These are phyloP conservation scores for Perilla frutescens DNA, from an alignment of 257 asterid genomes.

Conservation along the genomic window DNA sequence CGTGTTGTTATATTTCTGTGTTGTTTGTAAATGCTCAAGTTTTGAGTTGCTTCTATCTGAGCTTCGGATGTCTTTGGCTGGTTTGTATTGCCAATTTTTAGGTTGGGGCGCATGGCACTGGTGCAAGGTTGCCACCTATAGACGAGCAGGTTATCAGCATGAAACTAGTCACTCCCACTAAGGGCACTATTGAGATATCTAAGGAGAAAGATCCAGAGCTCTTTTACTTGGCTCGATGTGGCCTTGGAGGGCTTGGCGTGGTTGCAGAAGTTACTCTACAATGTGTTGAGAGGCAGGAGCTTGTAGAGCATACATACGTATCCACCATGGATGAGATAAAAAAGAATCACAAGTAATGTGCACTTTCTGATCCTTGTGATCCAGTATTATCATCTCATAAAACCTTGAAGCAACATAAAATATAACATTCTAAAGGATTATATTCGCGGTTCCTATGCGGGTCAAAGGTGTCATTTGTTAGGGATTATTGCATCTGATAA, in stretches of 20 bases:
- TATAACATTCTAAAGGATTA: background rate
- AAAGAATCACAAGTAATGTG: slow-evolving; percentile 85
- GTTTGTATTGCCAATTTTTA: slow-evolving; percentile 38
- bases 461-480: background rate
- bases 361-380: slow-evolving; percentile 31
- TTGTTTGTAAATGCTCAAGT: slow-evolving; percentile 7
- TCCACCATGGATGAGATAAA: slow-evolving; percentile 78
- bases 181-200: slow-evolving; percentile 87
- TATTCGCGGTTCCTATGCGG: background rate
- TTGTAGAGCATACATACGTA: slow-evolving; percentile 86
- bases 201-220: slow-evolving; percentile 89
- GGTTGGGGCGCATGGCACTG: slow-evolving; percentile 99
- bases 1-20: slow-evolving; percentile 13
- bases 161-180: slow-evolving; percentile 90
- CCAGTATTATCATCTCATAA: background rate
- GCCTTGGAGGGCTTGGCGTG: slow-evolving; percentile 98
- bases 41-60: slow-evolving; percentile 15
- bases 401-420: slow-evolving; percentile 1
- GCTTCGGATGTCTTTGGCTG: slow-evolving; percentile 20
- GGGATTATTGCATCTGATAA: background rate
- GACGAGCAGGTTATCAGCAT: slow-evolving; percentile 97
- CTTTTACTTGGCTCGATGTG: slow-evolving; percentile 94
- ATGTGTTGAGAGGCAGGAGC: slow-evolving; percentile 94
- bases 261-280: slow-evolving; percentile 96
- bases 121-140: slow-evolving; percentile 91